These are phyloP conservation scores for Aspergillus latus DNA, from an alignment of 2,329 filamentous ascomycete species.

Conservation along the genomic window DNA sequence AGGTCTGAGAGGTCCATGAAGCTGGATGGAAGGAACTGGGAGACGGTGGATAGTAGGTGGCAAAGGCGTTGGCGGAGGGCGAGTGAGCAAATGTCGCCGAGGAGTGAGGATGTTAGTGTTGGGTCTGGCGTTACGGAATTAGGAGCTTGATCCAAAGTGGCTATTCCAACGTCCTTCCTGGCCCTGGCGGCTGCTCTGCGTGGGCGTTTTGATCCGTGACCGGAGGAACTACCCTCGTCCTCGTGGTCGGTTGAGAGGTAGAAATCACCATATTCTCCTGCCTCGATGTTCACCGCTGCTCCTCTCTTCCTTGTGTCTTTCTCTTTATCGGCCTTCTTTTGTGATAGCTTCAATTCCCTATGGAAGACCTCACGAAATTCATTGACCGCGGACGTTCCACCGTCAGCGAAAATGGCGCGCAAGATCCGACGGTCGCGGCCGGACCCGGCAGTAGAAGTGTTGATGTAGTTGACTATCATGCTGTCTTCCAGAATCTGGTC, in stretches of 20 bases:
- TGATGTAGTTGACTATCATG: slow-evolving; percentile 47
- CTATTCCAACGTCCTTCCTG: slow-evolving; percentile 1
- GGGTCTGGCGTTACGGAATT: slow-evolving; percentile 9
- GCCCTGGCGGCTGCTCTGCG: slow-evolving; percentile 28
- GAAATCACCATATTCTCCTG: slow-evolving; percentile 46
- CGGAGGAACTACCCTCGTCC: slow-evolving; percentile 32
- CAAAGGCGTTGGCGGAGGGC: slow-evolving; percentile 47
- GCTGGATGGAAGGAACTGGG: slow-evolving; percentile 33
- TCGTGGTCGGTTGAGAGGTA: slow-evolving; percentile 42
- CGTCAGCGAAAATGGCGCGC: slow-evolving; percentile 50
- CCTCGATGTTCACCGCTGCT: slow-evolving; percentile 46
- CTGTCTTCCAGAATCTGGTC: slow-evolving; percentile 36
- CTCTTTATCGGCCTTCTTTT: slow-evolving; percentile 13
- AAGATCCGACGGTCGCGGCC: slow-evolving; percentile 45
- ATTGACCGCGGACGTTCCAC: slow-evolving; percentile 33
- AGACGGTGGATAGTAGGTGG: slow-evolving; percentile 42
- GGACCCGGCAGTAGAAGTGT: slow-evolving; percentile 27
- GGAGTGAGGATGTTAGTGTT: slow-evolving; percentile 25
- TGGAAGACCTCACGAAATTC: slow-evolving; percentile 49
- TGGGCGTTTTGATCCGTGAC: slow-evolving; percentile 36
- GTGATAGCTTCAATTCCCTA: slow-evolving; percentile 42
- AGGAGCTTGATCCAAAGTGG: slow-evolving; percentile 12
- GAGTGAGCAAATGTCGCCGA: slow-evolving; percentile 44
- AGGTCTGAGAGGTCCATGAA: slow-evolving; percentile 43
- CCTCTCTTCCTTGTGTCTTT: slow-evolving; percentile 41